phyloP scores from a whole-genome alignment of 495 filamentous ascomycete species.

The Aspergillus incahuasiensis region DNA sequence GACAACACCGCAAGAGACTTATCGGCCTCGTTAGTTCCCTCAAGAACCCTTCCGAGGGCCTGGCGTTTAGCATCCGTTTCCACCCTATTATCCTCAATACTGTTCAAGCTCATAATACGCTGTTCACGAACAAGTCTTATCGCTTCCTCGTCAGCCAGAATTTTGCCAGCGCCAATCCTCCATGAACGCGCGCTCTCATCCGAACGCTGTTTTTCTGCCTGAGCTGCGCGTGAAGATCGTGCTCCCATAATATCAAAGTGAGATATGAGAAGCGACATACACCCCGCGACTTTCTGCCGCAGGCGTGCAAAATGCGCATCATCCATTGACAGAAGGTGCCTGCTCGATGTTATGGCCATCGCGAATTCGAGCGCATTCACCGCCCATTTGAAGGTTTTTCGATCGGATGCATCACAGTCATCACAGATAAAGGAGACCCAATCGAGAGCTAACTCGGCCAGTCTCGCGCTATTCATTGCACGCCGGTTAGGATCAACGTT shows the following conservation, averaged over 20 bases:
- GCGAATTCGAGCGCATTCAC: constrained; percentile 93
- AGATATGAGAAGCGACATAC: constrained; percentile 95
- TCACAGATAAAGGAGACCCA: constrained; percentile 98
- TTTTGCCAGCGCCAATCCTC: constrained; percentile 67
- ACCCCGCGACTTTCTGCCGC: constrained; percentile 86
- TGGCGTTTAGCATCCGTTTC: constrained; percentile 83
- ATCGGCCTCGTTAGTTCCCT: constrained; percentile 92
- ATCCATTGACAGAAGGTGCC: constrained; percentile 81
- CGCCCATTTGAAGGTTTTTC: constrained; percentile 95
- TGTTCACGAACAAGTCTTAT: constrained; percentile 65
- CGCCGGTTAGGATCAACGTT: constrained; percentile 89
- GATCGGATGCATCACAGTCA: constrained; percentile 90
- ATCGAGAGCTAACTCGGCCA: constrained; percentile 87
- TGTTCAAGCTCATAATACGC: constrained; percentile 62
- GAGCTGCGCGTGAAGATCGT: constrained; percentile 83
- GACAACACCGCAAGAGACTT: constrained; percentile 90
- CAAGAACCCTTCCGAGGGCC: constrained; percentile 81
- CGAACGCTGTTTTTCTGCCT: constrained; percentile 79
- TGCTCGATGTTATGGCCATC: constrained; percentile 91
- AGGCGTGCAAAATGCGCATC: constrained; percentile 79
- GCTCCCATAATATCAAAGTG: constrained; percentile 99
- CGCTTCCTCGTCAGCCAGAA: constrained; percentile 83
- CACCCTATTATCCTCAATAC: constrained; percentile 72
- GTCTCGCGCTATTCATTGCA: constrained; percentile 92
- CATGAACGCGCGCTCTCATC: constrained; percentile 72